These are phyloP conservation scores for Candida suzukii DNA, from an alignment of 805 yeast species.

Conservation along the genomic window DNA sequence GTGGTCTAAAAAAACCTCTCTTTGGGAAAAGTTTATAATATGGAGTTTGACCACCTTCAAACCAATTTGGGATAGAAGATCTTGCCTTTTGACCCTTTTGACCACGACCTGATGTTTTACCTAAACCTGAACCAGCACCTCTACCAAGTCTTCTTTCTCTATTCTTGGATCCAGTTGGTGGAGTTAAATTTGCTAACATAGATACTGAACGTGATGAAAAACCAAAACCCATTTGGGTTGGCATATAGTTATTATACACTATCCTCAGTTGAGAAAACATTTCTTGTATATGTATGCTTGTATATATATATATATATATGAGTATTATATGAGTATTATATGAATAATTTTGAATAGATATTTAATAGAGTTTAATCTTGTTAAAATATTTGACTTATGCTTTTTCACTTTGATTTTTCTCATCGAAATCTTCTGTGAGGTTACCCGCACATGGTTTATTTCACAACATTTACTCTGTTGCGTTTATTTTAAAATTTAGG, in stretches of 20 bases:
- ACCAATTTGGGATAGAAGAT: constrained; percentile 83
- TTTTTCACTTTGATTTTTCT: no score
- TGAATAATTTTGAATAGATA: no score
- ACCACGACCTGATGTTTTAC: constrained; percentile 96
- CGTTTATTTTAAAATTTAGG: no score
- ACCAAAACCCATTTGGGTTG: background rate
- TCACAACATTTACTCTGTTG: no score
- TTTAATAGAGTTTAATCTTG: no score
- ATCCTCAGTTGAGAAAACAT: background rate
- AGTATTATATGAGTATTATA: background rate
- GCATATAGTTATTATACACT: background rate
- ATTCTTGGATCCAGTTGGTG: constrained; percentile 55
- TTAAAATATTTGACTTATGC: background rate
- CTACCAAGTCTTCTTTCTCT: constrained; percentile 78
- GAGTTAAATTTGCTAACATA: constrained; percentile 46
- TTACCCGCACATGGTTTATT: no score
- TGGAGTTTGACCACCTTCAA: constrained; percentile 99
- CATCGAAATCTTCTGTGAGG: no score
- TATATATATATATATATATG: background rate
- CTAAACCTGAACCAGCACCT: constrained; percentile 89
- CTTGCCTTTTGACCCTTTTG: constrained; percentile 98
- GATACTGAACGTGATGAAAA: constrained; percentile 26
- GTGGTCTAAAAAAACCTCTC: constrained; percentile 72
- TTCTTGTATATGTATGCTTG: background rate
- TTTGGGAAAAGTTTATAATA: constrained; percentile 79